These are phyloP conservation scores for Limnomonas spitsbergensis DNA, from an alignment of 139 green algal genomes.

Conservation along the genomic window DNA sequence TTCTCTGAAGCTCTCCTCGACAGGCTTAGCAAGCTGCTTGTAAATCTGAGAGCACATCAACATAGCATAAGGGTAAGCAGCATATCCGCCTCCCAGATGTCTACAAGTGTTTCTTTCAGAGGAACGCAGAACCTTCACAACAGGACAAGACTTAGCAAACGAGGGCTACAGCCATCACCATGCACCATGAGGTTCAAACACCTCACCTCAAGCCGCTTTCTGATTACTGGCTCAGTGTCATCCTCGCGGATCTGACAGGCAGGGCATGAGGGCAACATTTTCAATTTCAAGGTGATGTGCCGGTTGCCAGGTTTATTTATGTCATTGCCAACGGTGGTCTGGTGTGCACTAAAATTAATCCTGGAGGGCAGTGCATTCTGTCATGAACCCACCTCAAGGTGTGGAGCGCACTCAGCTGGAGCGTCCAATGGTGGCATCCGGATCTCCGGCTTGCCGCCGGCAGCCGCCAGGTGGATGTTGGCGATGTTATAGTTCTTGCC, in stretches of 20 bases:
- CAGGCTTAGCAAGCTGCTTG: slow-evolving; percentile 61
- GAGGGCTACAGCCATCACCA: too few relatives aligned
- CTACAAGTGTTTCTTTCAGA: too few relatives aligned
- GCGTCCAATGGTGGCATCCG: slow-evolving; percentile 86
- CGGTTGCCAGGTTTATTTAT: neutral
- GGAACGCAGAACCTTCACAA: too few relatives aligned
- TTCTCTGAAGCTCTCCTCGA: slow-evolving; percentile 84
- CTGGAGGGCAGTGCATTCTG: too few relatives aligned
- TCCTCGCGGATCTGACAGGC: slow-evolving; percentile 54
- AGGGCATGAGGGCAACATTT: neutral
- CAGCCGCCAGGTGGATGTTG: slow-evolving; percentile 81
- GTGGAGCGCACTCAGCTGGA: slow-evolving; percentile 64
- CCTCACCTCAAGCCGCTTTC: slow-evolving; percentile 72
- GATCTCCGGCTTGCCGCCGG: slow-evolving; percentile 63
- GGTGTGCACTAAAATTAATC: too few relatives aligned
- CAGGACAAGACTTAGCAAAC: too few relatives aligned
- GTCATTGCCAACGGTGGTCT: too few relatives aligned
- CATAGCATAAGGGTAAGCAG: too few relatives aligned
- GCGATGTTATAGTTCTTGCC: slow-evolving; percentile 94
- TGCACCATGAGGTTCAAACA: too few relatives aligned
- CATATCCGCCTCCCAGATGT: too few relatives aligned
- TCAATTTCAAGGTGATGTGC: neutral
- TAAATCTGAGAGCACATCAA: slow-evolving; percentile 58
- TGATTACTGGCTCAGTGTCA: slow-evolving; percentile 83
- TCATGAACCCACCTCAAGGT: slow-evolving; percentile 80